Evolutionary conservation across 2,329 filamentous ascomycete genomes (phyloP).

Genomic region (Eutypa lata): DNA sequence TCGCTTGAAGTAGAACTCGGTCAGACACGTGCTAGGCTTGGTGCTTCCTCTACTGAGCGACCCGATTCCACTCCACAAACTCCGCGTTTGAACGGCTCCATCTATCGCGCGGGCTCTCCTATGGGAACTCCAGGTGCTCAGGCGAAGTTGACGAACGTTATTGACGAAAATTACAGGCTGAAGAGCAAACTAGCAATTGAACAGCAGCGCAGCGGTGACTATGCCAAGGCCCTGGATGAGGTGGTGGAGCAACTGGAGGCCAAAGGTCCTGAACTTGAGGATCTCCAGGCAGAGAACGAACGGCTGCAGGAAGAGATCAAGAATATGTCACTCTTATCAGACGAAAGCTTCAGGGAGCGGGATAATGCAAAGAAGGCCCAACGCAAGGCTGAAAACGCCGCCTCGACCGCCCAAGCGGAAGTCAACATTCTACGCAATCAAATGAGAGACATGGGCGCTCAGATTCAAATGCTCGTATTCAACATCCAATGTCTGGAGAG

Average conservation of each 20-base stretch:
- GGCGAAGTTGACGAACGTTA: slow-evolving; percentile 59
- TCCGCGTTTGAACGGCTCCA: slow-evolving; percentile 55
- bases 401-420: slow-evolving; percentile 63
- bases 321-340: slow-evolving; percentile 80
- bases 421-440: slow-evolving; percentile 79
- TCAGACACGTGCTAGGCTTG: slow-evolving; percentile 46
- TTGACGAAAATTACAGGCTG: slow-evolving; percentile 63
- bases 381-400: slow-evolving; percentile 73
- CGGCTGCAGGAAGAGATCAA: slow-evolving; percentile 76
- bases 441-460: slow-evolving; percentile 81
- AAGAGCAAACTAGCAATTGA: slow-evolving; percentile 73
- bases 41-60: slow-evolving; percentile 35
- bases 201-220: slow-evolving; percentile 69
- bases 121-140: slow-evolving; percentile 60
- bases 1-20: slow-evolving; percentile 54
- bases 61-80: slow-evolving; percentile 57
- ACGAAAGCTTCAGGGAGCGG: slow-evolving; percentile 76
- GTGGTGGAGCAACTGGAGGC: slow-evolving; percentile 82
- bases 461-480: slow-evolving; percentile 86
- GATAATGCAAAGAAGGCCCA: slow-evolving; percentile 75
- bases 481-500: slow-evolving; percentile 81
- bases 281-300: slow-evolving; percentile 77
- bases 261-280: slow-evolving; percentile 83
- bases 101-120: slow-evolving; percentile 55
- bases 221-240: slow-evolving; percentile 76